Evolutionary conservation across 2,329 filamentous ascomycete genomes (phyloP).

Genomic region (Beauveria caledonica): DNA sequence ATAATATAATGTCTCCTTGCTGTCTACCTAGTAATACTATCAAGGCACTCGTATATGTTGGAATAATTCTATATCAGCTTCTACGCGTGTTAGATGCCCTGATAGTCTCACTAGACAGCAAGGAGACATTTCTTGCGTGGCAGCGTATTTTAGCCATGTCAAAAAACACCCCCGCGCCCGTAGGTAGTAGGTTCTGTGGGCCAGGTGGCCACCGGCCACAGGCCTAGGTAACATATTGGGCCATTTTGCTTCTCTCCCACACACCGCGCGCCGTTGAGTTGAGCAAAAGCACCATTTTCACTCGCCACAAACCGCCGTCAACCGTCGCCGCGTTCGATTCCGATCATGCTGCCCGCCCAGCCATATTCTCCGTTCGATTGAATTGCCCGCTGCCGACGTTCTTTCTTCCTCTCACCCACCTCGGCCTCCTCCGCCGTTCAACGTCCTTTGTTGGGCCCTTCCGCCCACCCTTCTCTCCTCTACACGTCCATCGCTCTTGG

Average conservation of each 20-base stretch:
- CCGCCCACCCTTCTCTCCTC: background rate
- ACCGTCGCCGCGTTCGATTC: background rate
- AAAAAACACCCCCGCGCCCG: too few species aligned
- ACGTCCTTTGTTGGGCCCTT: background rate
- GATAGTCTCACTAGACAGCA: too few species aligned
- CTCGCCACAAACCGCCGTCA: background rate
- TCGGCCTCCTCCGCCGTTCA: background rate
- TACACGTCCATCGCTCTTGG: background rate
- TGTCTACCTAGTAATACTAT: too few species aligned
- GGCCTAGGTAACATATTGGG: slow-evolving; percentile 6
- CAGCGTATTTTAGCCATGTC: too few species aligned
- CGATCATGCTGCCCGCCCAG: slow-evolving; percentile 6
- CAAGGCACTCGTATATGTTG: too few species aligned
- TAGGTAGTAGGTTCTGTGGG: too few species aligned
- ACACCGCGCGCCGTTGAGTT: background rate
- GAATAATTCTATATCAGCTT: too few species aligned
- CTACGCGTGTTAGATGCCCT: too few species aligned
- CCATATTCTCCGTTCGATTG: slow-evolving; percentile 7
- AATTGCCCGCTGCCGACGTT: background rate
- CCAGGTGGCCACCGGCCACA: too few species aligned
- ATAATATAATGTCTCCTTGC: too few species aligned
- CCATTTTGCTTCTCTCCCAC: background rate
- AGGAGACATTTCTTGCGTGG: too few species aligned
- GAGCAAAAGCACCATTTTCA: background rate
- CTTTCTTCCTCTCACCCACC: background rate